Percentiles rank a stretch among this genome's conserved stretches.
Evolutionary conservation across 176 grass and related monocot genomes (phyloP).

Genomic region (Aegilops umbellulata): DNA sequence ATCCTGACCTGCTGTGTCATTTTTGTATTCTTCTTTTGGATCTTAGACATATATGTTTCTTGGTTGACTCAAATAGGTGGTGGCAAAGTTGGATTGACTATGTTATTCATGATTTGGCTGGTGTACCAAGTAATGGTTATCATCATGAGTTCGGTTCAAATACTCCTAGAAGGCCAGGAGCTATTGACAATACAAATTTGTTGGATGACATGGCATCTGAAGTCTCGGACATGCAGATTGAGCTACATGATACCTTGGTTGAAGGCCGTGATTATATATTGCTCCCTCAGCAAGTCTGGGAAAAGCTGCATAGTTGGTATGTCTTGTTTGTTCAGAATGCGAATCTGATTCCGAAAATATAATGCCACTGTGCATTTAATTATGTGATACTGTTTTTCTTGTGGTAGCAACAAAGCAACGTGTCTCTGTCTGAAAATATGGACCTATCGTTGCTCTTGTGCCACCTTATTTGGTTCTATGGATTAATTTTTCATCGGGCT

Average conservation of each 20-base stretch:
- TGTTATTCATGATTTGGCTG: constrained; percentile 76
- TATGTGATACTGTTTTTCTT: neutral
- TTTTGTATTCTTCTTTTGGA: constrained; percentile 5
- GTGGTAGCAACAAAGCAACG: neutral
- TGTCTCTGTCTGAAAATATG: constrained; percentile 12
- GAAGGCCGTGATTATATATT: constrained; percentile 98
- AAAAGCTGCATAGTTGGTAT: constrained; percentile 85
- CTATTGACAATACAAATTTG: constrained; percentile 94
- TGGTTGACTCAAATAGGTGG: constrained; percentile 64
- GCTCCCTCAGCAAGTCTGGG: constrained; percentile 89
- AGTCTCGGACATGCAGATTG: constrained; percentile 84
- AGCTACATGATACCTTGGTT: constrained; percentile 89
- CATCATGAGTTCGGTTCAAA: constrained; percentile 58
- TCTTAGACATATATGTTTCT: constrained; percentile 9
- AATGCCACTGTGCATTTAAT: neutral
- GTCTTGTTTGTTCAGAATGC: constrained; percentile 26
- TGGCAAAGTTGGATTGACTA: constrained; percentile 99
- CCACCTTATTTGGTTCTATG: neutral
- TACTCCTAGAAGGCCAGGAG: constrained; percentile 57
- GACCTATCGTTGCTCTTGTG: neutral
- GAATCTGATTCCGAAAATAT: constrained; percentile 12
- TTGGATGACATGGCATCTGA: constrained; percentile 77
- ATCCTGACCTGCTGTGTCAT: neutral
- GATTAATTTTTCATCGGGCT: neutral
- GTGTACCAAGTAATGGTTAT: constrained; percentile 68